These are phyloP conservation scores for Kodamaea sagamina DNA, from an alignment of 805 yeast species.

Conservation along the genomic window DNA sequence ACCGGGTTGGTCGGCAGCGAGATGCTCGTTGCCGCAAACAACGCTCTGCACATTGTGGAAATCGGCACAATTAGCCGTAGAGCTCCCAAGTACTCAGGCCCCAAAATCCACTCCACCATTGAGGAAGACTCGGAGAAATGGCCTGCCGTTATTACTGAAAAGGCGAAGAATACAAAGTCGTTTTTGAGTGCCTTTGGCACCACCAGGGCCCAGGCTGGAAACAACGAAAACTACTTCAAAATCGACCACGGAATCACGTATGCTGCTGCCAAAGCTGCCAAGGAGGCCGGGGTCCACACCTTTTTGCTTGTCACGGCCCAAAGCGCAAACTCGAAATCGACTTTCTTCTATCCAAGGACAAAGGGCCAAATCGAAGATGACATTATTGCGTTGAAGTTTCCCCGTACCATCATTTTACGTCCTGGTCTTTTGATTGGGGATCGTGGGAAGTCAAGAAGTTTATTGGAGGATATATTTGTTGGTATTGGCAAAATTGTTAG, in stretches of 20 bases:
- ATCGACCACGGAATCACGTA: constrained; percentile 77
- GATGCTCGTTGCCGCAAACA: constrained; percentile 49
- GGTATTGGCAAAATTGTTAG: constrained; percentile 29
- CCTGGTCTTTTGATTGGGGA: constrained; percentile 78
- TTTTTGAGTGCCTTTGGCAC: constrained; percentile 75
- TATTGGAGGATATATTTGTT: constrained; percentile 31
- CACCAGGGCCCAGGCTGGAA: constrained; percentile 71
- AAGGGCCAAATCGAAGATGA: constrained; percentile 80
- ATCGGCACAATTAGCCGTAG: constrained; percentile 57
- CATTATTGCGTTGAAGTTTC: constrained; percentile 60
- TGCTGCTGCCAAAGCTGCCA: constrained; percentile 72
- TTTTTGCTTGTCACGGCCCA: constrained; percentile 65
- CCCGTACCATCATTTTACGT: constrained; percentile 69
- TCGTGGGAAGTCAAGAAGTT: constrained; percentile 47
- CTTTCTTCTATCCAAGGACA: constrained; percentile 60
- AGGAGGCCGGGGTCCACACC: constrained; percentile 64
- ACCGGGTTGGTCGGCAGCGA: constrained; percentile 77
- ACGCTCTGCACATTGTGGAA: constrained; percentile 36
- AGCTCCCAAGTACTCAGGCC: constrained; percentile 30
- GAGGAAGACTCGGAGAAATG: constrained; percentile 54
- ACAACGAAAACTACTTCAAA: constrained; percentile 63
- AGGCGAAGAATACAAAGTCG: constrained; percentile 37
- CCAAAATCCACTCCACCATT: constrained; percentile 40
- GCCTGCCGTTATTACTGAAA: constrained; percentile 41
- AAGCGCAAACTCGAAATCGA: constrained; percentile 63